These are phyloP conservation scores for Aspergillus uvarum DNA, from an alignment of 2,329 filamentous ascomycete genomes.

Conservation along the genomic window DNA sequence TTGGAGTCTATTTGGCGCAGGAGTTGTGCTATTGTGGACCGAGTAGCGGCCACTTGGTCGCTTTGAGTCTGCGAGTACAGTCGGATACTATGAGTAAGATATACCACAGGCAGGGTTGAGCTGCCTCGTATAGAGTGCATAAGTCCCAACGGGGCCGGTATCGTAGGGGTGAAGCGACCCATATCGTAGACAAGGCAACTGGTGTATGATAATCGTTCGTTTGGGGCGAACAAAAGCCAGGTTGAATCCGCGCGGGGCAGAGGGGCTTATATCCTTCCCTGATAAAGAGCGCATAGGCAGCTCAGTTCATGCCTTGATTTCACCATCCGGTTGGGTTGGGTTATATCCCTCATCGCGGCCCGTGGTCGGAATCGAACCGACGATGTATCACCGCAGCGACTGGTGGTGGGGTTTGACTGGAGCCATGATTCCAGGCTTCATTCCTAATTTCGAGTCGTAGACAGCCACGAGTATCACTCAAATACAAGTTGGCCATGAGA, in stretches of 20 bases:
- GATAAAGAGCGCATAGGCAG: not conserved
- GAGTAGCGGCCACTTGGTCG: slow-evolving; percentile 59
- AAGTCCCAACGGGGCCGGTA: not conserved
- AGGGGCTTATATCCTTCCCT: not conserved
- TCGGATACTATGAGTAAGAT: slow-evolving; percentile 22
- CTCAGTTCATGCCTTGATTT: not conserved
- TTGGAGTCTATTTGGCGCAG: slow-evolving; percentile 95
- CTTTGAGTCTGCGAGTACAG: slow-evolving; percentile 48
- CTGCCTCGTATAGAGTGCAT: not conserved
- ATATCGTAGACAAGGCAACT: not conserved
- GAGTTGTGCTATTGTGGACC: slow-evolving; percentile 81
- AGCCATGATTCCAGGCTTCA: not conserved
- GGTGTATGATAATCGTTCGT: not conserved
- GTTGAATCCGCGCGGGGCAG: not conserved
- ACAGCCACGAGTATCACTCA: not conserved
- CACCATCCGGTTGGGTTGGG: not conserved
- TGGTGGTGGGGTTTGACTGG: not conserved
- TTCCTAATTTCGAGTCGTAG: not conserved
- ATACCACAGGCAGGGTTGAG: not conserved
- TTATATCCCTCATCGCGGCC: not conserved
- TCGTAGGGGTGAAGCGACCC: not conserved
- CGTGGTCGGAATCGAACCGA: not conserved
- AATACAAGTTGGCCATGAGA: not conserved
- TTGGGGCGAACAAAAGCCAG: not conserved
- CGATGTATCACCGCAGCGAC: not conserved